Percentiles rank a stretch among this genome's conserved stretches.
phyloP scores from a whole-genome alignment of 1,284 basidiomycete genomes.

The Porodaedalea pini region DNA sequence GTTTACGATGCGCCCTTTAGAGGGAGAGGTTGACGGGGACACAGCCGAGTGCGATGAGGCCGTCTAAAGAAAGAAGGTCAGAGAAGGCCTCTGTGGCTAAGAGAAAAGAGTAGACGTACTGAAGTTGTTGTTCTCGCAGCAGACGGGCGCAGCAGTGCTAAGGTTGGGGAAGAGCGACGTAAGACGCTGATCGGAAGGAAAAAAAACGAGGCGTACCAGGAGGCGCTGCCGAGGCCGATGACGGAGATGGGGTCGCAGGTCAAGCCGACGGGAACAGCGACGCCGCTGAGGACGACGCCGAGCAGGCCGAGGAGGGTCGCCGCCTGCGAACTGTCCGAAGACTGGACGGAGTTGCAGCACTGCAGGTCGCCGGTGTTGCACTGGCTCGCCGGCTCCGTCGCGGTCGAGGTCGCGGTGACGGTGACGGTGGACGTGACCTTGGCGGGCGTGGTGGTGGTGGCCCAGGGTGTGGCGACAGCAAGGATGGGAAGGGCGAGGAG shows the following conservation, averaged over 20 bases:
- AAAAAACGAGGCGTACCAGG: constrained; percentile 3
- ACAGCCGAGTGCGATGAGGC: constrained; percentile 8
- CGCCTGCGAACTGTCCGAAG: neutral
- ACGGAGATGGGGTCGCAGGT: constrained; percentile 15
- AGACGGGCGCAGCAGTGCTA: constrained; percentile 12
- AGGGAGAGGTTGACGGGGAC: constrained; percentile 4
- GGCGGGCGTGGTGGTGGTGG: constrained; percentile 1
- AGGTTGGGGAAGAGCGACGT: neutral
- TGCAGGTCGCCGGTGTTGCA: constrained; percentile 21
- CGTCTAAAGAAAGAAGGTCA: neutral
- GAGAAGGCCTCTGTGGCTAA: no score
- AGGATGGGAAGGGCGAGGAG: constrained; percentile 10
- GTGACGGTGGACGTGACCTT: constrained; percentile 1
- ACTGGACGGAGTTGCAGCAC: constrained; percentile 22
- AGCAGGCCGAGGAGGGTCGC: constrained; percentile 11
- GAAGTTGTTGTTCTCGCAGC: constrained; percentile 18
- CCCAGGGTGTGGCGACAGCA: constrained; percentile 11
- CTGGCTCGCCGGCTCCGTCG: neutral
- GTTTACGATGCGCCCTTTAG: neutral
- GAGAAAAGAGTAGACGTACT: neutral
- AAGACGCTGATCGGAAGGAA: no score
- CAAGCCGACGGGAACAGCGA: constrained; percentile 14
- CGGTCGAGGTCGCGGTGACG: neutral
- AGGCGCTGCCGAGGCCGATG: neutral
- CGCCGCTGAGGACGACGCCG: constrained; percentile 13